Evolutionary conservation across 495 filamentous ascomycete species (phyloP).

Genomic region (Tetracladium setigerum): DNA sequence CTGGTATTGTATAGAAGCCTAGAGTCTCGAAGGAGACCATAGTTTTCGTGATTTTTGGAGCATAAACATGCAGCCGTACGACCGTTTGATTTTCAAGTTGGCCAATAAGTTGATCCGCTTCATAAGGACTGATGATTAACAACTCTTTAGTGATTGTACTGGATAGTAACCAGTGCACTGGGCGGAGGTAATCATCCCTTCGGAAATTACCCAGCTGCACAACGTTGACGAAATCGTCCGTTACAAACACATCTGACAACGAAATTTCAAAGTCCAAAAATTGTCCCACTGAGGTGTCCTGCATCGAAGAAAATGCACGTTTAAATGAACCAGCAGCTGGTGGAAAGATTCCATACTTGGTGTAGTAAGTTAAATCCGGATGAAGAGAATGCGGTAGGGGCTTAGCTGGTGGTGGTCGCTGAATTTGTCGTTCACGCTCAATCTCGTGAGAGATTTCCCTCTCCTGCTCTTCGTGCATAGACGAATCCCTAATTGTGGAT

Average conservation of each 20-base stretch:
- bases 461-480: conserved; percentile 64
- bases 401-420: conserved; percentile 32
- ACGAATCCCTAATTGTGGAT: too few species aligned
- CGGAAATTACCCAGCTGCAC: conserved; percentile 18
- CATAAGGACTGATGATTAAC: conserved; percentile 53
- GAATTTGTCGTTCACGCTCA: conserved; percentile 45
- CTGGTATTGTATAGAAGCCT: too few species aligned
- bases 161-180: conserved; percentile 50
- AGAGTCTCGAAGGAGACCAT: too few species aligned
- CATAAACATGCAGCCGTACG: conserved; percentile 49
- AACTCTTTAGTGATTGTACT: conserved; percentile 21
- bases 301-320: conserved; percentile 37
- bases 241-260: conserved; percentile 35
- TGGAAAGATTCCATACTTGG: neutral
- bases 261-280: conserved; percentile 27
- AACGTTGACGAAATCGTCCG: conserved; percentile 45
- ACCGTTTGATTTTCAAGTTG: conserved; percentile 22
- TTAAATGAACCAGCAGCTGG: conserved; percentile 23
- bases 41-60: too few species aligned
- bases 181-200: conserved; percentile 44
- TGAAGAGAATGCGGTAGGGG: conserved; percentile 37
- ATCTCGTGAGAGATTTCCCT: conserved; percentile 55
- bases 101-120: conserved; percentile 43
- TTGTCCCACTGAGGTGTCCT: conserved; percentile 27
- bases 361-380: conserved; percentile 24